Evolutionary conservation across 2,329 filamentous ascomycete species (phyloP).

Genomic region (Cadophora luteo-olivacea): DNA sequence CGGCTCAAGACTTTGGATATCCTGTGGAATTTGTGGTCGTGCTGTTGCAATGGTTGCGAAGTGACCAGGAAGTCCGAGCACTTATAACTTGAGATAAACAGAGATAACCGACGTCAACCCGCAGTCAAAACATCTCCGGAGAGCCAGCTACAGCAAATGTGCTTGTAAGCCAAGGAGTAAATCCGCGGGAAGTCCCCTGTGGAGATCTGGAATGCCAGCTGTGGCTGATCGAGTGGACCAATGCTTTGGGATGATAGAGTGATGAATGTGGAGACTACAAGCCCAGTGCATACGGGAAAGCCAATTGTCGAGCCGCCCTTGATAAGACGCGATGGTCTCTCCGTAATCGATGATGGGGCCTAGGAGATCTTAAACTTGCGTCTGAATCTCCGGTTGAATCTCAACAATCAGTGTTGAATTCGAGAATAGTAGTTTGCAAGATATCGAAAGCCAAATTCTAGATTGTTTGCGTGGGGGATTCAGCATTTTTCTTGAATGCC

Average conservation of each 20-base stretch:
- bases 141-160: slow-evolving; percentile 16
- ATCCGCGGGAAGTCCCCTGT: slow-evolving; percentile 33
- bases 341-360: slow-evolving; percentile 15
- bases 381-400: slow-evolving; percentile 17
- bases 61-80: slow-evolving; percentile 6
- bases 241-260: background rate
- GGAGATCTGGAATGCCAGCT: slow-evolving; percentile 27
- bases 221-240: slow-evolving; percentile 4
- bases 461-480: background rate
- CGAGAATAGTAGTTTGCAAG: background rate
- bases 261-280: slow-evolving; percentile 7
- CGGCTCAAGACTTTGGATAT: background rate
- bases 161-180: slow-evolving; percentile 24
- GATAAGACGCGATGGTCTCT: slow-evolving; percentile 17
- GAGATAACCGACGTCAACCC: slow-evolving; percentile 33
- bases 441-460: background rate
- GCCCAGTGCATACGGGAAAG: slow-evolving; percentile 17
- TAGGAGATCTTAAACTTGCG: slow-evolving; percentile 23
- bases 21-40: background rate
- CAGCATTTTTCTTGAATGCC: background rate
- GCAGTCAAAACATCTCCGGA: slow-evolving; percentile 37
- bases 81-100: slow-evolving; percentile 26
- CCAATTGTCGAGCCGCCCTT: slow-evolving; percentile 17
- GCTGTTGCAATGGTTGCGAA: slow-evolving; percentile 6
- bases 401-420: background rate